A percentile compares a stretch with the other conserved stretches of the same genome.
Conservation (phyloP, 345 rosid species). For the Gossypium mustelinum region DNA sequence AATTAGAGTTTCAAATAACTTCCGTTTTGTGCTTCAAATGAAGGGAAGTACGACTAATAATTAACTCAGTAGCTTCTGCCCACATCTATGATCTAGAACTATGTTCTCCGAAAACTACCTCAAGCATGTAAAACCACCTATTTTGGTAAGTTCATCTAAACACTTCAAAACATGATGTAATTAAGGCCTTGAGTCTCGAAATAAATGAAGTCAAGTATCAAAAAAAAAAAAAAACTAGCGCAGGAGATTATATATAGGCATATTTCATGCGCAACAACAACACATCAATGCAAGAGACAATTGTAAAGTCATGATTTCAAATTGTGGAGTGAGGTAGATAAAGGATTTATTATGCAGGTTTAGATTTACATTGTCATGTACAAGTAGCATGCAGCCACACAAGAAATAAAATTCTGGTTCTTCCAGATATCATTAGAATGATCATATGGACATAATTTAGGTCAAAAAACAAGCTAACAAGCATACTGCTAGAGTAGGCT, state of each 20-base stretch:
- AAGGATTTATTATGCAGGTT: neutral
- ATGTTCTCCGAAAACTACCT: neutral
- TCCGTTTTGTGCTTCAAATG: neutral
- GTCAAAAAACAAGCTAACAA: conserved; percentile 7
- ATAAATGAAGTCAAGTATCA: neutral
- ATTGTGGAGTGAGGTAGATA: neutral
- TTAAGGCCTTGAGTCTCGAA: neutral
- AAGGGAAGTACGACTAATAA: neutral
- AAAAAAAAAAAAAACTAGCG: neutral
- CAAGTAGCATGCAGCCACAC: neutral
- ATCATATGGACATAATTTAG: neutral
- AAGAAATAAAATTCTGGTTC: neutral
- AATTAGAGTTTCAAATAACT: neutral
- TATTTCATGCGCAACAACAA: neutral
- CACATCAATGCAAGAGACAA: neutral
- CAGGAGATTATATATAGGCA: neutral
- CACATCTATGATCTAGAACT: neutral
- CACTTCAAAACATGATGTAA: neutral
- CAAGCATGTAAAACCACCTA: neutral
- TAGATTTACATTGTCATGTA: neutral
- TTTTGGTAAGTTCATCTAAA: neutral
- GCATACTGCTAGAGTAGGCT: conserved; percentile 12
- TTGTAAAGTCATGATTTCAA: neutral
- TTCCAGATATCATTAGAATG: too few species aligned
- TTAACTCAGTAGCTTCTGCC: neutral